phyloP scores from a whole-genome alignment of 1,139 yeast genomes.

The Yamadazyma taylorii region DNA sequence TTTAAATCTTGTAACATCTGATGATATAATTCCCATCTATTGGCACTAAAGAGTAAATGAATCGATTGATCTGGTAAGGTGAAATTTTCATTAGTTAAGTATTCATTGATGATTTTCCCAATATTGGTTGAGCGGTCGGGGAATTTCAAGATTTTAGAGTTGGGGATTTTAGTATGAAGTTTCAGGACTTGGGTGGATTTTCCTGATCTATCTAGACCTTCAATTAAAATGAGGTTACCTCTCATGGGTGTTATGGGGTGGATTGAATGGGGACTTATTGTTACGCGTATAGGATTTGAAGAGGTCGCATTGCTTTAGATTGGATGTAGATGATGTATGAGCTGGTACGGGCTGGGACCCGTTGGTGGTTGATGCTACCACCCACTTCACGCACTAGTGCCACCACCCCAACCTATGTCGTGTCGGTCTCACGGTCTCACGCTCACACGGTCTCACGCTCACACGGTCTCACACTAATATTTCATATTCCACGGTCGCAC shows the following conservation, averaged over 20 bases:
- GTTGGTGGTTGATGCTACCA: too few species aligned
- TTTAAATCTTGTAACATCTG: slow-evolving; percentile 47
- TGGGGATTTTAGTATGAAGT: slow-evolving; percentile 39
- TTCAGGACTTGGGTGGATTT: slow-evolving; percentile 81
- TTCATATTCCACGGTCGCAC: too few species aligned
- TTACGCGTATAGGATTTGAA: too few species aligned
- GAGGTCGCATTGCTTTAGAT: too few species aligned
- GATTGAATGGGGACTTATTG: too few species aligned
- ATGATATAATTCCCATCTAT: slow-evolving; percentile 81
- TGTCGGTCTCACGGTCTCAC: too few species aligned
- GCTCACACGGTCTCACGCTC: too few species aligned
- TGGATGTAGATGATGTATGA: too few species aligned
- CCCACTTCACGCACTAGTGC: too few species aligned
- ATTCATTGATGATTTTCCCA: slow-evolving; percentile 75
- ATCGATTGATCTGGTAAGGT: slow-evolving; percentile 70
- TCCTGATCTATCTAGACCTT: slow-evolving; percentile 94
- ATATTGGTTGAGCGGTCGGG: slow-evolving; percentile 85
- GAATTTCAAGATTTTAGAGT: slow-evolving; percentile 62
- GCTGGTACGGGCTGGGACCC: too few species aligned
- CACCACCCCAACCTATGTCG: too few species aligned
- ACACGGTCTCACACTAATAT: too few species aligned
- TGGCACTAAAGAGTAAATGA: slow-evolving; percentile 88
- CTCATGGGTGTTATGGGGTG: slow-evolving; percentile 26
- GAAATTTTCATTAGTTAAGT: slow-evolving; percentile 54
- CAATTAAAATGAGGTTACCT: slow-evolving; percentile 78